Conservation (phyloP, 2,329 filamentous ascomycete species). For the Aspergillus pseudotamarii region DNA sequence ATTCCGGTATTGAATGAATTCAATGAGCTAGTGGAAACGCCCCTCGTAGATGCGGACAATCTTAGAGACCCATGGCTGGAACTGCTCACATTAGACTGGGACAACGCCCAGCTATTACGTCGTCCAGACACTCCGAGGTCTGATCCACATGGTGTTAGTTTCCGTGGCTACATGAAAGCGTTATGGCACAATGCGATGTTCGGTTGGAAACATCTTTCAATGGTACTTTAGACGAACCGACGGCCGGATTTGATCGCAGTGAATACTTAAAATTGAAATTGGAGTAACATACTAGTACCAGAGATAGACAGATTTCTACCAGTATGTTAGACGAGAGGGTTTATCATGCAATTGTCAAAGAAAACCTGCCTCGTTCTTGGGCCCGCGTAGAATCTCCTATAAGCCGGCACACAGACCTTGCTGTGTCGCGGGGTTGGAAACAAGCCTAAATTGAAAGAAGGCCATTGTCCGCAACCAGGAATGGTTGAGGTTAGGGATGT, state of each 20-base stretch:
- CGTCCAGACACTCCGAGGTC: background rate
- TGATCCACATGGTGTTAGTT: background rate
- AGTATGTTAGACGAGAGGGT: conserved; percentile 12
- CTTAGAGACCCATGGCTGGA: conserved; percentile 14
- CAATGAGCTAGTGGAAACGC: conserved; percentile 16
- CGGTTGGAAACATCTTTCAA: background rate
- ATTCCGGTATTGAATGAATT: conserved; percentile 20
- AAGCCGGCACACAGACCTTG: background rate
- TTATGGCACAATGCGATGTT: background rate
- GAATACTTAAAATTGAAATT: background rate
- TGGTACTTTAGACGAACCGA: background rate
- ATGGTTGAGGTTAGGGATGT: conserved; percentile 7
- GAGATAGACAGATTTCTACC: conserved; percentile 15
- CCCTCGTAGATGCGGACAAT: background rate
- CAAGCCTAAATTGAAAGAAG: background rate
- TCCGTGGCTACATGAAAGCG: background rate
- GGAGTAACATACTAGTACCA: conserved; percentile 13
- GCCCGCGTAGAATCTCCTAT: conserved; percentile 12
- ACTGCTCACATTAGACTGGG: background rate
- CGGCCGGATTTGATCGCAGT: background rate
- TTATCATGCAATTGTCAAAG: background rate
- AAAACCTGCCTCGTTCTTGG: conserved; percentile 22
- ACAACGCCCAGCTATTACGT: conserved; percentile 1
- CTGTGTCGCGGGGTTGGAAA: conserved; percentile 1
- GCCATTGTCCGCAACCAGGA: conserved; percentile 4